phyloP scores from a whole-genome alignment of 1,139 yeast species.

The Sugiyamaella xylanicola region DNA sequence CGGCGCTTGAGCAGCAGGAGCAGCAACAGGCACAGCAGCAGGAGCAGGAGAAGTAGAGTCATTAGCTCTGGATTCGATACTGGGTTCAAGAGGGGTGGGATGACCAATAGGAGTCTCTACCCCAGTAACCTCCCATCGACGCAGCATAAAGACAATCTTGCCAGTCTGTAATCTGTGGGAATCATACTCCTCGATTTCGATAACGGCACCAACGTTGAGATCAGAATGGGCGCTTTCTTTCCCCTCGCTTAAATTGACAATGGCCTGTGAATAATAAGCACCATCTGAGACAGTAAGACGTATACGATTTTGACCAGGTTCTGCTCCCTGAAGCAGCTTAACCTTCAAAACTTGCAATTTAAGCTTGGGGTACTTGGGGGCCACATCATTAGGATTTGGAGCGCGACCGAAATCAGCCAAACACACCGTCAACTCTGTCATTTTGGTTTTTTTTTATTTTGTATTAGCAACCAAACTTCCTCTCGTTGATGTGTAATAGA shows the following conservation, averaged over 20 bases:
- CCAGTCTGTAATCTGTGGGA: slow-evolving; percentile 13
- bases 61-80: not conserved
- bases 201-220: slow-evolving; percentile 16
- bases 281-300: slow-evolving; percentile 31
- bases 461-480: not conserved
- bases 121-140: slow-evolving; percentile 10
- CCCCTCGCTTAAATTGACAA: slow-evolving; percentile 12
- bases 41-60: slow-evolving; percentile 8
- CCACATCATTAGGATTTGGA: not conserved
- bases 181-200: slow-evolving; percentile 24
- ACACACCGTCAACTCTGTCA: slow-evolving; percentile 7
- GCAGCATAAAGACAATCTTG: slow-evolving; percentile 15
- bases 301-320: slow-evolving; percentile 9
- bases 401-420: slow-evolving; percentile 1
- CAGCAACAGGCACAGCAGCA: not conserved
- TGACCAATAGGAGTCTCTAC: slow-evolving; percentile 16
- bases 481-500: not conserved
- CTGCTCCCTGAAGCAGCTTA: slow-evolving; percentile 16
- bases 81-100: slow-evolving; percentile 12
- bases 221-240: slow-evolving; percentile 14
- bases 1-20: not conserved
- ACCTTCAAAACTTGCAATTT: slow-evolving; percentile 19
- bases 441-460: not conserved
- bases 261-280: slow-evolving; percentile 24
- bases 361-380: slow-evolving; percentile 10